A percentile compares a stretch with the other conserved stretches of the same genome.
phyloP scores from a whole-genome alignment of 106 monocot species.

The Dendrobium huoshanense region DNA sequence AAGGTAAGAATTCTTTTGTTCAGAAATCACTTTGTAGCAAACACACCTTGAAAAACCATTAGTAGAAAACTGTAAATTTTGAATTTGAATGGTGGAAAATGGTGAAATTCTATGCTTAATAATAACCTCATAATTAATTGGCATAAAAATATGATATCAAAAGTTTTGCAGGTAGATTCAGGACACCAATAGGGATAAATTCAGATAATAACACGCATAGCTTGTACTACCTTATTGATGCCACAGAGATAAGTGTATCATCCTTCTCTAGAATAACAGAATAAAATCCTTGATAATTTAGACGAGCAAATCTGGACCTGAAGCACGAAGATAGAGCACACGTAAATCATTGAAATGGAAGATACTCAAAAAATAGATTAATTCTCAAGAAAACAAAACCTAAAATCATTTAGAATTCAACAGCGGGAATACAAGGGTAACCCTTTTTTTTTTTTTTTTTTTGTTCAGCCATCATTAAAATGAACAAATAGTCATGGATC shows the following conservation, averaged over 20 bases:
- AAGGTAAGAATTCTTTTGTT: no score
- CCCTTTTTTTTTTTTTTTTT: not conserved
- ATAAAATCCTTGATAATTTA: conserved; percentile 81
- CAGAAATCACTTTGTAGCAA: no score
- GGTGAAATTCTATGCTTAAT: not conserved
- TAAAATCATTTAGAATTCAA: not conserved
- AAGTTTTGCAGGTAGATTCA: not conserved
- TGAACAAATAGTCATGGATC: not conserved
- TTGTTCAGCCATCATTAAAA: not conserved
- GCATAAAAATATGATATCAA: not conserved
- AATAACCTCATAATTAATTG: not conserved
- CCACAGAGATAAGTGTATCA: conserved; percentile 68
- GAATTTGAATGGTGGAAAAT: no score
- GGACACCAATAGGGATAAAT: not conserved
- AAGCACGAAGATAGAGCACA: conserved; percentile 1
- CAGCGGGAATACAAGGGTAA: not conserved
- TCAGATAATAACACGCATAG: not conserved
- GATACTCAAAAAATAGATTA: not conserved
- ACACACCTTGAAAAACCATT: no score
- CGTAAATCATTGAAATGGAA: not conserved
- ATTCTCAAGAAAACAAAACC: not conserved
- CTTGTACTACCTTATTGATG: conserved; percentile 57
- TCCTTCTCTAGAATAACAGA: conserved; percentile 72
- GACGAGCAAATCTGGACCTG: conserved; percentile 76
- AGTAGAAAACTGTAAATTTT: no score